Evolutionary conservation across 1,139 yeast species (phyloP), one percentile per base, ranked within the genome.

Genomic region (Yamadazyma blattariae): DNA sequence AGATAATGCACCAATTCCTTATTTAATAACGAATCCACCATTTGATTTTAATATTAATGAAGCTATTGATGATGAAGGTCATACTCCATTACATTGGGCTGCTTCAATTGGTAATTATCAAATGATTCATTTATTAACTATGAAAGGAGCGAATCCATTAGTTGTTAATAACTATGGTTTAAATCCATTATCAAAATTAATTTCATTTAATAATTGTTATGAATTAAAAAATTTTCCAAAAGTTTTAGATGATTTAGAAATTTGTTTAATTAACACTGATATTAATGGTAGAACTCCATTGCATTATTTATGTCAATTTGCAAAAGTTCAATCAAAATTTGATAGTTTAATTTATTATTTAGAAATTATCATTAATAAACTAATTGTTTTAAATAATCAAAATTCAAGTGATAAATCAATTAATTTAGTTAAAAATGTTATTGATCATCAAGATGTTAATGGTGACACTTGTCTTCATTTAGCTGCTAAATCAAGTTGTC

Each of bases 51-150:
- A 88, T 50, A 79, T 89, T 44, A 87, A 90, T 59, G 90, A 79
- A 44, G 79, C 90, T 5, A 87, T 92, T 30, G 98, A 92, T 52
- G 95, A 87, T 47, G 97, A 92, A 58, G 97, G 97, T 1, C 97
- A 92, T 51, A 86, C 97, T 0, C 89, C 97, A 1, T 73, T 92
- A 45, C 97, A 92, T 57, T 92, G 98, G 98, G 96, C 97, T 0
- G 79, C 95, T 9, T 89, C 97, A 0, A 83, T 92, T 70, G 97
- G 96, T 7, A 82, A 85, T 47, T 63, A 79, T 36, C 77, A 77
- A 29, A 73, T 90, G 56, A 78, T 89, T 34, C 86, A 82, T 46
- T 64, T 87, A 15, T 61, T 92, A 18, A 57, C 89, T 15, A 63
- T 77, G 32, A 76, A 80, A 44, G 89, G 92, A 7, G 95, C 96